Evolutionary conservation across 257 asterid genomes (phyloP).

Genomic region (Nicotiana obtusifolia): DNA sequence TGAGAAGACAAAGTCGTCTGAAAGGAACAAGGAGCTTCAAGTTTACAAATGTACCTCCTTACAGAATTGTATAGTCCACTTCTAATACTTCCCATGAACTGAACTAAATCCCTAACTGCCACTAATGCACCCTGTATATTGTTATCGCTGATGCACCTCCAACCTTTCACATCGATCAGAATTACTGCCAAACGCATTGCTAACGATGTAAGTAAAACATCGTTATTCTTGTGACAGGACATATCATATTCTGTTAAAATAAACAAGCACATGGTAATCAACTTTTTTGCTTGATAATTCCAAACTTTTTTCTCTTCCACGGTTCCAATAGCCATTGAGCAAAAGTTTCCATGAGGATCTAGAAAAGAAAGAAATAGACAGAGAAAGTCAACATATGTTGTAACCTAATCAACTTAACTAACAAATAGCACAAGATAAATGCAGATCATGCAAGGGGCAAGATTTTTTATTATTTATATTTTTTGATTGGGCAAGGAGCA

Average conservation of each 20-base stretch:
- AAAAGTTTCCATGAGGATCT: slow-evolving; percentile 58
- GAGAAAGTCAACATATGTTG: background rate
- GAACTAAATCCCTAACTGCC: slow-evolving; percentile 55
- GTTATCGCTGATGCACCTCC: slow-evolving; percentile 54
- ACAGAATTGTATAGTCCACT: slow-evolving; percentile 57
- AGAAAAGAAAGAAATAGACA: background rate
- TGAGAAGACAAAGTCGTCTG: no score
- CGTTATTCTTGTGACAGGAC: slow-evolving; percentile 34
- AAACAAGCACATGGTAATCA: slow-evolving; percentile 63
- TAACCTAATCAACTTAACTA: background rate
- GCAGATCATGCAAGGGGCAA: background rate
- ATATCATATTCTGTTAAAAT: slow-evolving; percentile 56
- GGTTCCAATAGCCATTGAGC: slow-evolving; percentile 66
- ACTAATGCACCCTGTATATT: slow-evolving; percentile 37
- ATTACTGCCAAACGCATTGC: slow-evolving; percentile 88
- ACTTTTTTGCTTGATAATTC: slow-evolving; percentile 74
- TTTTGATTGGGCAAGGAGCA: no score
- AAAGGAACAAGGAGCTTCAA: slow-evolving; percentile 49
- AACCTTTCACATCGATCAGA: slow-evolving; percentile 78
- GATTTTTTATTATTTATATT: background rate
- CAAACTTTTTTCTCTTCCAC: slow-evolving; percentile 67
- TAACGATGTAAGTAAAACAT: slow-evolving; percentile 49
- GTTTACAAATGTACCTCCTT: slow-evolving; percentile 56
- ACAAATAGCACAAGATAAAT: background rate
- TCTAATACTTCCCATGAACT: slow-evolving; percentile 52